These are phyloP conservation scores for Sugiyamaella novakii DNA, from an alignment of 1,139 yeast genomes.

Conservation along the genomic window DNA sequence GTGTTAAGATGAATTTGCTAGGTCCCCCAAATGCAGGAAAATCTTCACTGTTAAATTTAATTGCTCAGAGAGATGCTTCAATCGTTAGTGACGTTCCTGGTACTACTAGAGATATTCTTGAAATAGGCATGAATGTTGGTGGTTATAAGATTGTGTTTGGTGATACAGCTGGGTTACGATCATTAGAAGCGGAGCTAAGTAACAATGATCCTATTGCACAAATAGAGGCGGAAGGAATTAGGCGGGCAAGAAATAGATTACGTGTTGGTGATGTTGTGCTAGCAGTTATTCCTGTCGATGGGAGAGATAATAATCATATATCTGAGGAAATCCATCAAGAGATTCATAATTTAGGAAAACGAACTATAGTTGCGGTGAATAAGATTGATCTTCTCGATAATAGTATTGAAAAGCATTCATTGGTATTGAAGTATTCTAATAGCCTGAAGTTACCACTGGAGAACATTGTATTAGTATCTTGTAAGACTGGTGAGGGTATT, in stretches of 20 bases:
- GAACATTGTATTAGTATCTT: constrained; percentile 59
- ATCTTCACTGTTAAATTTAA: constrained; percentile 72
- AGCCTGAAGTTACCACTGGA: constrained; percentile 38
- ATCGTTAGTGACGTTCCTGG: constrained; percentile 93
- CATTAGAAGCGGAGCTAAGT: constrained; percentile 35
- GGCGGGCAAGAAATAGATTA: constrained; percentile 64
- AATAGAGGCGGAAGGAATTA: constrained; percentile 84
- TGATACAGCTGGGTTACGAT: constrained; percentile 92
- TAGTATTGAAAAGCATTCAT: constrained; percentile 4
- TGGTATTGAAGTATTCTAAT: constrained; percentile 22
- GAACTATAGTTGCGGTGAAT: constrained; percentile 39
- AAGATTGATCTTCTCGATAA: constrained; percentile 37
- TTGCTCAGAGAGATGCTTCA: constrained; percentile 82
- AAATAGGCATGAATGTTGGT: constrained; percentile 74
- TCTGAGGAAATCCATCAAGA: constrained; percentile 32
- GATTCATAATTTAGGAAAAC: constrained; percentile 34
- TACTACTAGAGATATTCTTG: constrained; percentile 88
- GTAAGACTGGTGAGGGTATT: constrained; percentile 61
- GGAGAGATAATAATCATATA: constrained; percentile 1
- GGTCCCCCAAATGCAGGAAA: constrained; percentile 99
- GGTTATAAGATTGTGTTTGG: constrained; percentile 85
- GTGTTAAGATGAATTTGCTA: constrained; percentile 69
- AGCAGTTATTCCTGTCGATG: constrained; percentile 38
- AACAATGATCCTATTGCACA: constrained; percentile 43
- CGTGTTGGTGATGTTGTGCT: constrained; percentile 64